phyloP scores from a whole-genome alignment of 176 grass and related monocot species.

The Secale cereale region DNA sequence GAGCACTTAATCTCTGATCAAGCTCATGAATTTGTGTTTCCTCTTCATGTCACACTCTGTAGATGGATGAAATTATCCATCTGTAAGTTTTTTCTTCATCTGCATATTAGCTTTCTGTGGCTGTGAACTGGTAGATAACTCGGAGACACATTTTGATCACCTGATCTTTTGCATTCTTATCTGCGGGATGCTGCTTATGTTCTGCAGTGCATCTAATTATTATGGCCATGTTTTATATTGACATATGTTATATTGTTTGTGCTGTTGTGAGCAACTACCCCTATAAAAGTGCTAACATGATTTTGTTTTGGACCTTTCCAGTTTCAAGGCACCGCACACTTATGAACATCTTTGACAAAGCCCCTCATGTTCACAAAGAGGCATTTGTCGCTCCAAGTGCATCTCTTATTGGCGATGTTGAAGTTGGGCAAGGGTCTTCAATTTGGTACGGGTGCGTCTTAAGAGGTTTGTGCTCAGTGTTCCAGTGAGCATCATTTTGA shows the following conservation, averaged over 20 bases:
- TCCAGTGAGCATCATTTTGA: background rate
- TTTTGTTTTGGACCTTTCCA: slow-evolving; percentile 29
- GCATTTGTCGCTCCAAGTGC: slow-evolving; percentile 99
- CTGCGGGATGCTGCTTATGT: slow-evolving; percentile 3
- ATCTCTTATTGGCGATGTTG: slow-evolving; percentile 87
- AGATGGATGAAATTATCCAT: background rate
- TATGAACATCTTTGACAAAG: slow-evolving; percentile 89
- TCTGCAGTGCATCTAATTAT: background rate
- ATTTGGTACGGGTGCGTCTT: slow-evolving; percentile 97
- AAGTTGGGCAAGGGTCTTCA: slow-evolving; percentile 84
- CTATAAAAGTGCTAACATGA: slow-evolving; percentile 23
- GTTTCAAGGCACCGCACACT: slow-evolving; percentile 92
- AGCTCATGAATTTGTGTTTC: background rate
- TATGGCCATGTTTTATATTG: slow-evolving; percentile 1
- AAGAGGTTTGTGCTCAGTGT: slow-evolving; percentile 56
- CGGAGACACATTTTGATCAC: background rate
- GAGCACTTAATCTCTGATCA: background rate
- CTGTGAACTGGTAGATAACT: background rate
- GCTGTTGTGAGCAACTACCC: background rate
- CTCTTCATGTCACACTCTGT: background rate
- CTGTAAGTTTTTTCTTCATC: background rate
- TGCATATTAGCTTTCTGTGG: background rate
- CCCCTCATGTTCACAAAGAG: slow-evolving; percentile 67
- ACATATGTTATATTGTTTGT: background rate
- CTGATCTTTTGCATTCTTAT: background rate